Evolutionary conservation across 2,329 filamentous ascomycete species (phyloP).

Genomic region (Cladosporium colombiae): DNA sequence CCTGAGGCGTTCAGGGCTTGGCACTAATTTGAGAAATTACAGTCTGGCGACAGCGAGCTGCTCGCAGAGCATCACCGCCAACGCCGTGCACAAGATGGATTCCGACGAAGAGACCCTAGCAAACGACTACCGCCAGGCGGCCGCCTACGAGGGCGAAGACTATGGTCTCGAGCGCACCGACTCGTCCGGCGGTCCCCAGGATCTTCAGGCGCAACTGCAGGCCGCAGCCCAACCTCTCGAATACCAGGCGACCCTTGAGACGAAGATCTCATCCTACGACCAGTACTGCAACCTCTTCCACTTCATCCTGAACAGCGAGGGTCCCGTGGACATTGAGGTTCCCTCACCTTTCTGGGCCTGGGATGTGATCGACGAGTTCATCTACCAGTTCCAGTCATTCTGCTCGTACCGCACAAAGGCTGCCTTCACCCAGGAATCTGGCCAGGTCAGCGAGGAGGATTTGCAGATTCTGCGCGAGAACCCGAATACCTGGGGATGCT

Average conservation of each 20-base stretch:
- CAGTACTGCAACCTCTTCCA: conserved; percentile 99
- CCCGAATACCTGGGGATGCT: conserved; percentile 99
- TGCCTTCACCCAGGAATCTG: conserved; percentile 60
- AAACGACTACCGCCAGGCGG: conserved; percentile 94
- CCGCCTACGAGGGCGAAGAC: conserved; percentile 68
- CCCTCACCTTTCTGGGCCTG: conserved; percentile 99
- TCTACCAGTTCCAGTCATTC: conserved; percentile 99
- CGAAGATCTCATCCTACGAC: conserved; percentile 98
- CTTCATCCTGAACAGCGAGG: conserved; percentile 98
- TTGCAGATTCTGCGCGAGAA: conserved; percentile 89
- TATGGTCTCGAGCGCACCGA: conserved; percentile 70
- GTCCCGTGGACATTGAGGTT: conserved; percentile 95
- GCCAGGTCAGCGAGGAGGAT: conserved; percentile 83
- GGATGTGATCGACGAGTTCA: conserved; percentile 99
- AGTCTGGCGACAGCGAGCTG: not conserved
- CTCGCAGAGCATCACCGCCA: not conserved
- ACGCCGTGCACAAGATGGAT: conserved; percentile 47
- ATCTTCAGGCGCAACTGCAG: conserved; percentile 88
- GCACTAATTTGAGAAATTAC: conserved; percentile 8
- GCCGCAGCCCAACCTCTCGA: conserved; percentile 93
- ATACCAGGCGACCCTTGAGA: conserved; percentile 91
- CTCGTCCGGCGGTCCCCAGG: conserved; percentile 72
- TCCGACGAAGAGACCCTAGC: conserved; percentile 96
- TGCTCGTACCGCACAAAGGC: conserved; percentile 93
- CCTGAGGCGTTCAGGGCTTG: not conserved